Percentiles rank a stretch among this genome's conserved stretches.
phyloP scores from a whole-genome alignment of 495 filamentous ascomycete species.

The Penicillium simplicissimum region DNA sequence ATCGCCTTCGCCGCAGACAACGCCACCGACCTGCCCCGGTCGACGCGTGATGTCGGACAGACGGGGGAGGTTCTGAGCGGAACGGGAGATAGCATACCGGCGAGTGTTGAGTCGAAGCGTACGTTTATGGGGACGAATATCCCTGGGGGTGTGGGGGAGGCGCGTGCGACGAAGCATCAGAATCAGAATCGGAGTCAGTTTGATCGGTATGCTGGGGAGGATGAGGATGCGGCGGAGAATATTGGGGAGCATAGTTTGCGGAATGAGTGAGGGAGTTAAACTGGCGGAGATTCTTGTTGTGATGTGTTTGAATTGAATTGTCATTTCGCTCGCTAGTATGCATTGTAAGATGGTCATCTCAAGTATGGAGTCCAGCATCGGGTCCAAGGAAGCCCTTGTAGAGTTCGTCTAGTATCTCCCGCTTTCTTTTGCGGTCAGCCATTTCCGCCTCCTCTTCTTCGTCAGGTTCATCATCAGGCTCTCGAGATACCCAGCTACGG shows the following conservation, averaged over 20 bases:
- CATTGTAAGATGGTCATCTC: constrained; percentile 3
- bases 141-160: constrained; percentile 35
- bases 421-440: constrained; percentile 50
- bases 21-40: constrained; percentile 51
- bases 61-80: constrained; percentile 53
- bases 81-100: constrained; percentile 49
- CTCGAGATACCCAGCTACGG: constrained; percentile 55
- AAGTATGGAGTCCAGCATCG: constrained; percentile 9
- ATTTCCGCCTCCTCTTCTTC: constrained; percentile 42
- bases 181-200: constrained; percentile 41
- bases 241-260: constrained; percentile 25
- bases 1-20: constrained; percentile 53
- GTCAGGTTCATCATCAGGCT: constrained; percentile 54
- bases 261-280: constrained; percentile 9
- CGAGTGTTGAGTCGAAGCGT: constrained; percentile 49
- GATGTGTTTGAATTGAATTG: constrained; percentile 1
- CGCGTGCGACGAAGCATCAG: constrained; percentile 46
- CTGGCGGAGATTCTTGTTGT: neutral
- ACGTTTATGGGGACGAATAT: constrained; percentile 39
- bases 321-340: neutral
- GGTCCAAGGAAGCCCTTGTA: constrained; percentile 40
- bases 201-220: constrained; percentile 37
- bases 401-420: constrained; percentile 51
- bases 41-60: constrained; percentile 46
- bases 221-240: constrained; percentile 26